Evolutionary conservation across 2,329 filamentous ascomycete species (phyloP), one percentile per base, ranked within the genome.

Genomic region (Pyrenophora graminea): DNA sequence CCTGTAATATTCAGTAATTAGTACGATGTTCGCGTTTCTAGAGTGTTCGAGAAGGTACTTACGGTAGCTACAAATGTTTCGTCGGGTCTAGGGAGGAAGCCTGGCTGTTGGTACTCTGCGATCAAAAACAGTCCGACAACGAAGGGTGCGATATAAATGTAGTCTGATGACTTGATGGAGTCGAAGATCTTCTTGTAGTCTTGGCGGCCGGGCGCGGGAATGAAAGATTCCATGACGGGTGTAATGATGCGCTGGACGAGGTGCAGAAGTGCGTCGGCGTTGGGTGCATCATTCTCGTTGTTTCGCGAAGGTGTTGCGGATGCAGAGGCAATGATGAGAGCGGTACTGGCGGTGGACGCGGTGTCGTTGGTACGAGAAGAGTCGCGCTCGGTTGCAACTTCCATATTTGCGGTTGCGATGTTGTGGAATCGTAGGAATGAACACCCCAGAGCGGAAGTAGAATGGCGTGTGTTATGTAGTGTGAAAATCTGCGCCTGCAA

Each of bases 101-200:
- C 40, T 7, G 50, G 45, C 25, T 53, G 50, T 17, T 53, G 40
- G 13, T 45, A 54, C 27, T 54, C 51, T n/a, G 47, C 47, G 4
- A 45, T 6, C 13, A 17, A 10, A 15, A 46, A 32, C 7, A 54
- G n/a, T 3, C 36, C 8, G 9, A 13, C 39, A 3, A 19, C 31
- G 10, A 3, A 19, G 13, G 36, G 18, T 19, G 18, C 32, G 1
- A 30, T 7, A 15, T 21, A 38, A 4, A 15, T 36, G 18, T 25
- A 18, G 13, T 10, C 15, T 6, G 18, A 17, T 1, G 21, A 18
- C 12, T 39, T 10, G 1, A 44, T 5, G 1, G 10, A 4, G 13
- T 5, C 8, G 10, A 43, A n/a, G 1, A 52, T 33, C 6, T 21
- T 13, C 21, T 23, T 10, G n/a, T 53, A 49, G 17, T 51, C 42